Evolutionary conservation across 1,139 yeast genomes (phyloP), one percentile per base, ranked within the genome.

Genomic region (Tardiomyces blankii): DNA sequence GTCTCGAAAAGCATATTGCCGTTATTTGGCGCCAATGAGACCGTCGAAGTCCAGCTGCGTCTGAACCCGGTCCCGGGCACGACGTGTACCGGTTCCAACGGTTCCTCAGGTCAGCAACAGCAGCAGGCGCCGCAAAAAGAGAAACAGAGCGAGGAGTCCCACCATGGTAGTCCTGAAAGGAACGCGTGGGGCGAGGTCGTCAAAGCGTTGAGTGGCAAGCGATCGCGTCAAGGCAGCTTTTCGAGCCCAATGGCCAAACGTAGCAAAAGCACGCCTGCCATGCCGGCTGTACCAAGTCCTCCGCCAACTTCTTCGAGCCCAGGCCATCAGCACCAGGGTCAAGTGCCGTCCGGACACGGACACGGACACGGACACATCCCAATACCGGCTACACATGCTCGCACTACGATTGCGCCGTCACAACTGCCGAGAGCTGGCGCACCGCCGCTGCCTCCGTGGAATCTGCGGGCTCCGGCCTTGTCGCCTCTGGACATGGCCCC

Each of bases 41-140:
- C 55, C 13, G 50, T 57, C 28, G 59, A 56, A 35, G 51, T 58
- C 19, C 47, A 49, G 40, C 45, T 57, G 27, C 48, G 51, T 19
- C 48, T 57, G 41, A 49, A 49, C 42, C 59, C 51, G 18, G 50
- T 52, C 7, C 43, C 39, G 18, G 41, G 35, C 28, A 38, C 48
- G 5, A 19, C 43, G 39, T 19, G 39, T 7, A 43, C 42, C 11
- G 52, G 48, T 18, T 48, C 48, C 7, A 50, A 50, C 14, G 39
- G 25, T 18, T 42, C 47, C 14, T 9, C 42, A n/a, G 3, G 38
- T 3, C 41, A 49, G 19, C 35, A 38, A 12, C 40, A 45, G 12
- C 27, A 13, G 38, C 42, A 27, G 13, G 50, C 45, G 41, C 45
- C 41, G 32, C 44, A 44, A 35, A 11, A 42, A n/a, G 18, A 42